Conservation (phyloP, 2,329 filamentous ascomycete genomes). For the Xylaria sp. region DNA sequence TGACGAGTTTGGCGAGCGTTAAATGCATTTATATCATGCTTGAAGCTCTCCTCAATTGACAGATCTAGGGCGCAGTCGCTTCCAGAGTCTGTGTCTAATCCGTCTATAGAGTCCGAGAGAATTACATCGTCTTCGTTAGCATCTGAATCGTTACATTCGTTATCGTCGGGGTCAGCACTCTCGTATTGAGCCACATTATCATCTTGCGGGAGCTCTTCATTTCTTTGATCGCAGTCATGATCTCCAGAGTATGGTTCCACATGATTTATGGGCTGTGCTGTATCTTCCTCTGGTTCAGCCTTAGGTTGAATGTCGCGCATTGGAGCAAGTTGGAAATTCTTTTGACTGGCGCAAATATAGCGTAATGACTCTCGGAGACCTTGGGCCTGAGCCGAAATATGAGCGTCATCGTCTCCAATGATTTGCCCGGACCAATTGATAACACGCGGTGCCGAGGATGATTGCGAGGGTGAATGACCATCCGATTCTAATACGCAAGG, state of each 20-base stretch:
- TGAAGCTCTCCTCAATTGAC: conserved; percentile 40
- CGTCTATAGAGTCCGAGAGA: conserved; percentile 31
- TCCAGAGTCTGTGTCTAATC: conserved; percentile 32
- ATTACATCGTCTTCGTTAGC: conserved; percentile 2
- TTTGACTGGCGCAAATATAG: not conserved
- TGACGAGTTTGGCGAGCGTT: conserved; percentile 29
- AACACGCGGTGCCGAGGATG: not conserved
- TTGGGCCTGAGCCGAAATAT: not conserved
- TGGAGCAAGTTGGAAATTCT: not conserved
- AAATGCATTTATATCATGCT: conserved; percentile 42
- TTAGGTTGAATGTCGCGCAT: not conserved
- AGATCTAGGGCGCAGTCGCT: conserved; percentile 28
- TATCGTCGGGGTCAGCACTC: not conserved
- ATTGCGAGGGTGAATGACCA: not conserved
- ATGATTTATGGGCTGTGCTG: not conserved
- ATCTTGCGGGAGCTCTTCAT: not conserved
- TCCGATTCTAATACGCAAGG: not conserved
- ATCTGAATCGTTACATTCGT: not conserved
- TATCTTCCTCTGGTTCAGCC: conserved; percentile 3
- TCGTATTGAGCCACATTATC: not conserved
- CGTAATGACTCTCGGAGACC: not conserved
- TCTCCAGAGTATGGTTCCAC: not conserved
- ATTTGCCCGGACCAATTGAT: not conserved
- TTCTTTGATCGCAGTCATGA: not conserved
- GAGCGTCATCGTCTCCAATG: not conserved